Evolutionary conservation across 768 basidiomycete species (phyloP), one percentile per base, ranked within the genome.

Genomic region (Suillus variegatus): DNA sequence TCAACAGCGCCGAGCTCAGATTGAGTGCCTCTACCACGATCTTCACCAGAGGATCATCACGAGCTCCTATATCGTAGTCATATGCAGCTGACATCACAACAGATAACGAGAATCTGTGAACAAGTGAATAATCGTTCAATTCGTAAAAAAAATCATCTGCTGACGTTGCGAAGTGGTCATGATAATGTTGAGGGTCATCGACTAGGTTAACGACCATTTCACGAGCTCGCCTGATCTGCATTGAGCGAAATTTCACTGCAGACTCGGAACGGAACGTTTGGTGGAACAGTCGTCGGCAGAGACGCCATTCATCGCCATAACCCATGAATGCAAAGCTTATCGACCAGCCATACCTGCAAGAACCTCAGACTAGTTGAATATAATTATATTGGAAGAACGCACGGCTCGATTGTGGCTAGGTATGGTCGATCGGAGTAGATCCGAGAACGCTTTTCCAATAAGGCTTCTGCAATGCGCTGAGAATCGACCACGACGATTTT

Each of bases 231-330:
- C 68, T 67, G 14, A 70, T 65, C 57, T 78, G 72, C 20, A 72
- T 63, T 18, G 72, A 70, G 44, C 71, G 68, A 56, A 74, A 77
- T 3, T 64, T 65, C 0, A 61, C 14, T n/a, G 70, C 62, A 60
- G 78, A 67, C 13, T 75, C 75, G 16, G 75, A 67, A 60, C 79
- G 76, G 63, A 81, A 80, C 60, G 76, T 77, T 58, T 80, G 77
- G 68, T 79, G 76, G 64, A 81, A 81, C 25, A 72, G 65, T 52
- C 75, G 72, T 54, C 80, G 71, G 66, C 77, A 77, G 12, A 70
- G 68, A 47, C 79, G 77, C 61, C 58, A 64, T 28, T 64, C 41
- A 22, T 64, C 58, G 7, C 61, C 51, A 54, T 65, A 65, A 5
- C 2, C 5, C 10, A 32, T 9, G 41, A 65, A 65, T 22, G 8